Conservation (phyloP, 169 alveolate species). For the Plasmodium ovale region DNA sequence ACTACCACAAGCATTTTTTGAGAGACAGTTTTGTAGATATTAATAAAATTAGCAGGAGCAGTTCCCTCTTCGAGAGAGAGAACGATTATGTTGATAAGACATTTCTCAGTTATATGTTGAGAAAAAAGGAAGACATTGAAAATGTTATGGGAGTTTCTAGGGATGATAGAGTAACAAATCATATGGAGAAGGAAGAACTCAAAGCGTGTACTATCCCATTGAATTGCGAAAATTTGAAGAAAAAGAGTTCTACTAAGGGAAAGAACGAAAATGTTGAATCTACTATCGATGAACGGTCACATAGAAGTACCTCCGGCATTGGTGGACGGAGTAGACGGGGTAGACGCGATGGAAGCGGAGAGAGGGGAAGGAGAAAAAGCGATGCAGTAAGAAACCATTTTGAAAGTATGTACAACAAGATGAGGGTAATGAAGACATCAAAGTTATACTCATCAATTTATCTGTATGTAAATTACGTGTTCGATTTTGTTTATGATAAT, state of each 20-base stretch:
- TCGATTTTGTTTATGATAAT: slow-evolving; percentile 33
- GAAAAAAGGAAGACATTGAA: slow-evolving; percentile 6
- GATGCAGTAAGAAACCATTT: slow-evolving; percentile 20
- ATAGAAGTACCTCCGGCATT: too few relatives aligned
- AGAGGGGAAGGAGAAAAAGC: background rate
- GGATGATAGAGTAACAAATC: too few relatives aligned
- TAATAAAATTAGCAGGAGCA: background rate
- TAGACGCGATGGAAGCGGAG: background rate
- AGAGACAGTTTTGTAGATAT: background rate
- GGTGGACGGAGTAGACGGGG: background rate
- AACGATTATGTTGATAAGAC: background rate
- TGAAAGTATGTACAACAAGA: slow-evolving; percentile 12
- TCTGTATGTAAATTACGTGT: slow-evolving; percentile 31
- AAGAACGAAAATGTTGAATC: too few relatives aligned
- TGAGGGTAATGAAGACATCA: slow-evolving; percentile 38
- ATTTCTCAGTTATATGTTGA: background rate
- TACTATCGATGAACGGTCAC: too few relatives aligned
- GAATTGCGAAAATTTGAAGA: too few relatives aligned
- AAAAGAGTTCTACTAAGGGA: too few relatives aligned
- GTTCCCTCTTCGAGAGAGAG: background rate
- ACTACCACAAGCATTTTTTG: background rate
- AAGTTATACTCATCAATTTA: slow-evolving; percentile 21
- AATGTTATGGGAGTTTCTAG: too few relatives aligned
- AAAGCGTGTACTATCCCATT: too few relatives aligned
- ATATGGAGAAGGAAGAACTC: too few relatives aligned